Evolutionary conservation across 2,329 filamentous ascomycete genomes (phyloP).

Genomic region (Cryphonectria naterciae): DNA sequence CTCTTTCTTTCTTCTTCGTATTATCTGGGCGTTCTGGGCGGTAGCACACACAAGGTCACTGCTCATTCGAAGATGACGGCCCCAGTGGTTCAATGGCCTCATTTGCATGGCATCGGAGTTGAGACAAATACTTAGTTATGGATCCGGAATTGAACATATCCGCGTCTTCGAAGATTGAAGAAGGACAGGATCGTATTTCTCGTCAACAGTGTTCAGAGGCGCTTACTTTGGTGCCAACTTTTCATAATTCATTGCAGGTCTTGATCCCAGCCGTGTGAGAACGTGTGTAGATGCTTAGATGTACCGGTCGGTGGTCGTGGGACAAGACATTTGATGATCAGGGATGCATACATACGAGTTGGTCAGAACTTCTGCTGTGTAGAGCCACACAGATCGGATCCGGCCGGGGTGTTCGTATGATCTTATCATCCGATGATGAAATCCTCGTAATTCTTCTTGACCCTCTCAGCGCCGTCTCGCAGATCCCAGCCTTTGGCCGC

Average conservation of each 20-base stretch:
- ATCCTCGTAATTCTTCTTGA: slow-evolving; percentile 75
- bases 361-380: background rate
- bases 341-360: background rate
- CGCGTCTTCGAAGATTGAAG: background rate
- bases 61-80: background rate
- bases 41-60: background rate
- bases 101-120: slow-evolving; percentile 20
- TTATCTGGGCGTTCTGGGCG: background rate
- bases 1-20: background rate
- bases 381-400: background rate
- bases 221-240: background rate
- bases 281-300: background rate
- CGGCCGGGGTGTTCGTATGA: background rate
- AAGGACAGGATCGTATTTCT: background rate
- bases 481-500: slow-evolving; percentile 76
- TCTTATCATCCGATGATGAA: slow-evolving; percentile 69
- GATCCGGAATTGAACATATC: background rate
- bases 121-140: background rate
- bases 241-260: background rate
- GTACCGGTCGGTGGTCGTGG: background rate
- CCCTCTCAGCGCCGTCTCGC: slow-evolving; percentile 67
- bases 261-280: background rate
- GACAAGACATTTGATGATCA: too few species aligned
- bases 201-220: background rate
- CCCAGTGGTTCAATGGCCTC: background rate